phyloP scores from a whole-genome alignment of 192 early-diverging fungal species.

The Podila verticillata region DNA sequence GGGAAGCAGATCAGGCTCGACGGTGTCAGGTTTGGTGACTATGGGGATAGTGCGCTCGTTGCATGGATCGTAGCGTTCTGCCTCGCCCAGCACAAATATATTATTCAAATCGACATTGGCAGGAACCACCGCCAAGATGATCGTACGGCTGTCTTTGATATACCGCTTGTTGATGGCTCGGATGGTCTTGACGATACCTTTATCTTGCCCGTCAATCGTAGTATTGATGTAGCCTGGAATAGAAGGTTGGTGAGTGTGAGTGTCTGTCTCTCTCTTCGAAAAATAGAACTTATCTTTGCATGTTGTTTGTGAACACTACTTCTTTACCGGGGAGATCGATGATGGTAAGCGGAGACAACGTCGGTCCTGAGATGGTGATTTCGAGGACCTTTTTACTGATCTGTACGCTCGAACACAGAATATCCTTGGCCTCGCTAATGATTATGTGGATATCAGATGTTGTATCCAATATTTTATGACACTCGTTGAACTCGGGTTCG shows the following conservation, averaged over 20 bases:
- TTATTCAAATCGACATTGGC: constrained; percentile 49
- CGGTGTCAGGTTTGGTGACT: constrained; percentile 40
- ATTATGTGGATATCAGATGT: constrained; percentile 5
- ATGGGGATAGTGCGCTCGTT: constrained; percentile 49
- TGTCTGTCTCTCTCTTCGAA: too few species aligned
- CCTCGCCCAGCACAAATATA: constrained; percentile 43
- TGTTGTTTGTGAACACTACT: too few species aligned
- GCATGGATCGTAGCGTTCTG: constrained; percentile 29
- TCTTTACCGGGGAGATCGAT: constrained; percentile 24
- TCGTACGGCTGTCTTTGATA: constrained; percentile 45
- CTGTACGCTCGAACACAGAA: constrained; percentile 27
- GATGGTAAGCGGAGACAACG: constrained; percentile 39
- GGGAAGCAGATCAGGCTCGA: constrained; percentile 37
- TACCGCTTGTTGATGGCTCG: constrained; percentile 35
- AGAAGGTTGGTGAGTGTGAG: too few species aligned
- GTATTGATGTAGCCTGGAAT: constrained; percentile 40
- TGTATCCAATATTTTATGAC: background rate
- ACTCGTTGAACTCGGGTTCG: constrained; percentile 25
- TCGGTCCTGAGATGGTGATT: constrained; percentile 41
- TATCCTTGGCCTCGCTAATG: constrained; percentile 26
- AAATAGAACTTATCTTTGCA: too few species aligned
- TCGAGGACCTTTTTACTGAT: constrained; percentile 48
- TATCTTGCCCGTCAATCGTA: constrained; percentile 39
- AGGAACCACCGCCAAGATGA: constrained; percentile 44
- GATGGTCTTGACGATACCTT: constrained; percentile 38